Base-by-base conservation (phyloP, 352 stramenopile species). In the Peronospora destructor region DNA sequence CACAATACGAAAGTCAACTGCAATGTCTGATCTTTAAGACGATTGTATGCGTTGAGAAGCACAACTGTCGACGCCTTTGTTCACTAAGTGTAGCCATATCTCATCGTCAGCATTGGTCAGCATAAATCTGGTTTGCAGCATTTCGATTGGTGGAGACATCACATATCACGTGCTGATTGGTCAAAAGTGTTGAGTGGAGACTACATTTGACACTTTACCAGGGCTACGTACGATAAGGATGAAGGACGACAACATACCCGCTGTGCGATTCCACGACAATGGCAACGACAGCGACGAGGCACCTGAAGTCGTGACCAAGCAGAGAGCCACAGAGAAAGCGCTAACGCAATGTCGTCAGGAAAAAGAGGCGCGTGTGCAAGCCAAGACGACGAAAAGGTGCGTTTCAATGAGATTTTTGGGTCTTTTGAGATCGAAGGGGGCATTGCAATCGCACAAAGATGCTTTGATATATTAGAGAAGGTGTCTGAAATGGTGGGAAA, bases 241-340 rank as follows among this genome's bases (percentile, higher is more conserved):
- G 61, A 37, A 71, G 56, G 48, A 73, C 50, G 48, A 73, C 50
- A 51, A 57, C 46, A 37, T 40, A 50, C 45, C 56, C 4, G 47
- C 38, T 26, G 47, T 50, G 30, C 37, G 36, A 14, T 44, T 42
- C 11, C 37, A 53, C n/a, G 34, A 41, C n/a, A 62, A 68, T 42
- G 64, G 76, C 35, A 84, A 71, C 56, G 77, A 88, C 36, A 64
- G 61, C 39, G 79, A 89, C 49, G 80, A 88, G 55, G 77, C 80
- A 21, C 80, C 80, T 19, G 80, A 91, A 52, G 72, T 84, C 30
- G 71, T 91, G 49, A 82, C 73, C 44, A 91, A 87, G 61, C 65
- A 72, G 44, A 87, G 53, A 46, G 80, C 80, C 21, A 59, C 71
- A 59, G 48, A 85, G 53, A 60, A 83, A 56, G 76, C 59, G 43